A percentile compares a stretch with the other conserved stretches of the same genome.
phyloP scores from a whole-genome alignment of 2,329 filamentous ascomycete genomes.

The Coccinonectria pachysandricola region DNA sequence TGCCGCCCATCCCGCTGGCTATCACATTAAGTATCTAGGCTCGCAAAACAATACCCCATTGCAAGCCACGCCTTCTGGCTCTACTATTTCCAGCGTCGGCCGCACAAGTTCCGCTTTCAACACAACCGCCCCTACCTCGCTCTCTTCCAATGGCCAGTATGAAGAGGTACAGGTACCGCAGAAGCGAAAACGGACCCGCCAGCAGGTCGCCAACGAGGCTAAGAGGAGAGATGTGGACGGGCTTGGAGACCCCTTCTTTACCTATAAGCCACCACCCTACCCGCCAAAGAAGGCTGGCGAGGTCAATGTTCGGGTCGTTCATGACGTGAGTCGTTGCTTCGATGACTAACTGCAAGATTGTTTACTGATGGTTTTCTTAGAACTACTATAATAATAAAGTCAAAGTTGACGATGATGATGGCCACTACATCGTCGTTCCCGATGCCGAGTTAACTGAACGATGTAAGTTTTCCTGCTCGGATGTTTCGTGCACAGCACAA shows the following conservation, averaged over 20 bases:
- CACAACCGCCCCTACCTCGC: constrained; percentile 81
- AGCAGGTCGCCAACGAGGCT: constrained; percentile 72
- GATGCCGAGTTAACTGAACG: constrained; percentile 77
- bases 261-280: constrained; percentile 77
- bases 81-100: constrained; percentile 73
- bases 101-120: constrained; percentile 71
- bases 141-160: constrained; percentile 51
- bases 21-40: constrained; percentile 59
- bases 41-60: constrained; percentile 66
- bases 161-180: constrained; percentile 62
- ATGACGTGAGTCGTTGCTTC: constrained; percentile 48
- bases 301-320: constrained; percentile 52
- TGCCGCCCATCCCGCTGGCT: constrained; percentile 49
- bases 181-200: constrained; percentile 81
- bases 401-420: constrained; percentile 92
- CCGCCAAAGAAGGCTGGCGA: constrained; percentile 86
- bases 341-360: too few relatives aligned
- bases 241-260: constrained; percentile 59
- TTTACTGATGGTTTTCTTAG: constrained; percentile 8
- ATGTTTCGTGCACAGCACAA: constrained; percentile 2
- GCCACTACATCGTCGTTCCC: constrained; percentile 88
- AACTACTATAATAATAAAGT: constrained; percentile 42
- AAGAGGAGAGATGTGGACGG: constrained; percentile 66
- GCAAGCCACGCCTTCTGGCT: constrained; percentile 55
- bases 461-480: constrained; percentile 52